phyloP scores from a whole-genome alignment of 371 early-diverging fungal species.

The Chytridium lagenaria region DNA sequence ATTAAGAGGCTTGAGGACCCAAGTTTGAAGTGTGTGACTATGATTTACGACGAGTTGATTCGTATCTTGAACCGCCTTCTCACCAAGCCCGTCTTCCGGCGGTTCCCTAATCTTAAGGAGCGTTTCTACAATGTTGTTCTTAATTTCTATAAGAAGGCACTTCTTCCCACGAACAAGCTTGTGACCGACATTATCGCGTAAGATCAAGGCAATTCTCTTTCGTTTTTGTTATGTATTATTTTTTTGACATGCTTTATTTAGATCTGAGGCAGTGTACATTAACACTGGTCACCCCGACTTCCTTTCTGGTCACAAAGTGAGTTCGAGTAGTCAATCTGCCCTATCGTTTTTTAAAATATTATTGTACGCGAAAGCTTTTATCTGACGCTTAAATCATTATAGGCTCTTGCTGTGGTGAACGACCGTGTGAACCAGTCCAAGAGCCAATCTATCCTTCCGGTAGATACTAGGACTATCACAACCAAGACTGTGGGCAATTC shows the following conservation, averaged over 20 bases:
- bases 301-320: slow-evolving; percentile 85
- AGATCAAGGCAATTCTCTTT: no score
- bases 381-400: no score
- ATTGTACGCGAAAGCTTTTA: no score
- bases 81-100: slow-evolving; percentile 87
- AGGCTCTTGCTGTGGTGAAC: slow-evolving; percentile 88
- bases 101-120: slow-evolving; percentile 94
- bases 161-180: slow-evolving; percentile 92
- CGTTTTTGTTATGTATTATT: slow-evolving; percentile 4
- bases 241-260: slow-evolving; percentile 31
- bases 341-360: no score
- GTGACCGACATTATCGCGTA: slow-evolving; percentile 87
- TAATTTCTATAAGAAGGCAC: slow-evolving; percentile 86
- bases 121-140: slow-evolving; percentile 89
- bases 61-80: slow-evolving; percentile 90
- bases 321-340: no score
- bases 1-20: slow-evolving; percentile 97
- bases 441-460: slow-evolving; percentile 30
- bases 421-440: slow-evolving; percentile 77
- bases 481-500: no score
- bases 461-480: slow-evolving; percentile 60
- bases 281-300: slow-evolving; percentile 99
- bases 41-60: slow-evolving; percentile 96
- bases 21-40: slow-evolving; percentile 86
- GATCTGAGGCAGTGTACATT: slow-evolving; percentile 95